phyloP scores from a whole-genome alignment of 768 basidiomycete species.

The Austroboletus eburneus region DNA sequence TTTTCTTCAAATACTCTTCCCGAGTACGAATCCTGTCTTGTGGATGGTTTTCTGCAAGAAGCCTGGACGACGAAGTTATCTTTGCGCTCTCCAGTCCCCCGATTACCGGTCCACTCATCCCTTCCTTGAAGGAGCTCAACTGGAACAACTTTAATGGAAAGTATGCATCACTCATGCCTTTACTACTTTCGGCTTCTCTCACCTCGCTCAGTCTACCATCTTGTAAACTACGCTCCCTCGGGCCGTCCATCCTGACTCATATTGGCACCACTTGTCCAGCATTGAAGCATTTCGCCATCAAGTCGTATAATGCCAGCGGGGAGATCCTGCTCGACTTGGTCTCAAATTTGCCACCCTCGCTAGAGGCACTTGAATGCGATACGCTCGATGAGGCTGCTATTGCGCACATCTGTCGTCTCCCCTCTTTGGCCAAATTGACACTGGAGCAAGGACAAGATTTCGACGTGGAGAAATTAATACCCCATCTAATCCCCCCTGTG shows the following conservation, averaged over 20 bases:
- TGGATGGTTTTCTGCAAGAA: conserved; percentile 1
- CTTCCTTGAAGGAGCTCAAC: conserved; percentile 16
- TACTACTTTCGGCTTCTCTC: conserved; percentile 21
- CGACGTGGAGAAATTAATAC: conserved; percentile 12
- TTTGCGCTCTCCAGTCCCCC: conserved; percentile 25
- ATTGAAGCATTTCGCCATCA: conserved; percentile 12
- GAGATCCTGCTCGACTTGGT: conserved; percentile 20
- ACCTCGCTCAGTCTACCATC: conserved; percentile 8
- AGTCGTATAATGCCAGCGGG: conserved; percentile 9
- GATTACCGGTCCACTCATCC: conserved; percentile 17
- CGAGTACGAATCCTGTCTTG: conserved; percentile 14
- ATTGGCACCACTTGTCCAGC: conserved; percentile 20
- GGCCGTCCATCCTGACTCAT: conserved; percentile 16
- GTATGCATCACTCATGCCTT: conserved; percentile 17
- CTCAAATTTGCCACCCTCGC: conserved; percentile 12
- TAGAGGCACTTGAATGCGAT: conserved; percentile 16
- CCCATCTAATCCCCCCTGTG: conserved; percentile 9
- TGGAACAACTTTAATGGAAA: conserved; percentile 15
- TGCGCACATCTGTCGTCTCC: conserved; percentile 21
- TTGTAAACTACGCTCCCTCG: conserved; percentile 11
- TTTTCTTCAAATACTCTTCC: conserved; percentile 25
- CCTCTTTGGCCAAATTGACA: conserved; percentile 10
- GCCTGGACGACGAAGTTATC: conserved; percentile 19
- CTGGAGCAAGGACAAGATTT: conserved; percentile 13
- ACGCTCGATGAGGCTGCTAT: conserved; percentile 20